phyloP scores from a whole-genome alignment of 139 green algal species.

The Microglena sp. region DNA sequence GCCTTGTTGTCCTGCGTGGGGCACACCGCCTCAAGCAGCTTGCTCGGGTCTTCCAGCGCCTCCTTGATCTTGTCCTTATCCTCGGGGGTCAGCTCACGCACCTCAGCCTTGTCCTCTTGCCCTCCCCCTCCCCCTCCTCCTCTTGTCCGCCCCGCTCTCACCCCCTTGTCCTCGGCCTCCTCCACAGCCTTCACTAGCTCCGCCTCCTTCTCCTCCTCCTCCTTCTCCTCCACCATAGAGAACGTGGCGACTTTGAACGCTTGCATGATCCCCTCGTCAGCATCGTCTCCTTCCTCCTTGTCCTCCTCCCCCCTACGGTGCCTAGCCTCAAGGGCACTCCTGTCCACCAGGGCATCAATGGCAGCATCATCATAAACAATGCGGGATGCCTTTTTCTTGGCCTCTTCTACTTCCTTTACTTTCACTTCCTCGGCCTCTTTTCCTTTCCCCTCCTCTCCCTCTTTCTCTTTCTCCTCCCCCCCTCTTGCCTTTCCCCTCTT shows the following conservation, averaged over 20 bases:
- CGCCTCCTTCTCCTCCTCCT: constrained; percentile 3
- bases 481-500: too few species aligned
- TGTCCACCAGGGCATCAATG: constrained; percentile 61
- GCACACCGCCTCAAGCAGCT: constrained; percentile 8
- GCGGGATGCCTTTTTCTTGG: neutral
- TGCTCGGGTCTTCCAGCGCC: neutral
- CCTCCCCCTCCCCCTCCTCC: neutral
- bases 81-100: neutral
- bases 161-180: neutral
- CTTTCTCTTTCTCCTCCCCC: too few species aligned
- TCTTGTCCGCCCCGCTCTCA: neutral
- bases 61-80: neutral
- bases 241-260: constrained; percentile 52
- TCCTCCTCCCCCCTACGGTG: neutral
- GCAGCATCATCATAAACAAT: constrained; percentile 73
- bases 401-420: neutral
- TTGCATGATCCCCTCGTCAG: constrained; percentile 35
- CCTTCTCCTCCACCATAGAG: constrained; percentile 23
- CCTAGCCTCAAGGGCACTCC: constrained; percentile 18
- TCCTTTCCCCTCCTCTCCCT: too few species aligned
- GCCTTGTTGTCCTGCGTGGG: constrained; percentile 11
- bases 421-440: constrained; percentile 1
- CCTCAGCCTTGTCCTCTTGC: neutral
- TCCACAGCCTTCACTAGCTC: neutral
- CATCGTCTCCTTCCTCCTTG: constrained; percentile 22